These are phyloP conservation scores for Pseudocercospora pini-densiflorae DNA, from an alignment of 2,329 filamentous ascomycete species.

Conservation along the genomic window DNA sequence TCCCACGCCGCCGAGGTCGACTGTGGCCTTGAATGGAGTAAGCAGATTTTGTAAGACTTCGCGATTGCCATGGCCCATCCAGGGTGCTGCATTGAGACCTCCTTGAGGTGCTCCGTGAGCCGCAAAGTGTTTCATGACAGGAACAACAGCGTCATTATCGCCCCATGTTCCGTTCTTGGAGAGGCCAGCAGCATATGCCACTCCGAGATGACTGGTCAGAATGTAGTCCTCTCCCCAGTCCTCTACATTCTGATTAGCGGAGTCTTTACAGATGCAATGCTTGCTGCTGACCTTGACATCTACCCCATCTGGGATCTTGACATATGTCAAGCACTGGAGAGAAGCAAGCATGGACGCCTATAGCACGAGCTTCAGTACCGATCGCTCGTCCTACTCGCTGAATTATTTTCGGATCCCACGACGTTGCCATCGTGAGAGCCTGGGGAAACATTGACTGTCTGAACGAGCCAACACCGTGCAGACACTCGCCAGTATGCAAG, in stretches of 20 bases:
- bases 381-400: conserved; percentile 21
- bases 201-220: conserved; percentile 25
- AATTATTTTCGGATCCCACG: conserved; percentile 22
- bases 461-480: conserved; percentile 28
- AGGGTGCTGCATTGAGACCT: conserved; percentile 23
- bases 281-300: conserved; percentile 21
- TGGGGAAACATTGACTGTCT: conserved; percentile 28
- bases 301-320: conserved; percentile 24
- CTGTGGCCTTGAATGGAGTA: conserved; percentile 23
- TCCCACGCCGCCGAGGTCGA: conserved; percentile 24
- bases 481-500: conserved; percentile 22
- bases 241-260: conserved; percentile 12
- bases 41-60: conserved; percentile 24
- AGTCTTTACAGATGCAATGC: too few species aligned
- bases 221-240: conserved; percentile 28
- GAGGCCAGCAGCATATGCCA: conserved; percentile 23
- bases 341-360: conserved; percentile 26
- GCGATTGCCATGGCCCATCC: conserved; percentile 25
- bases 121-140: conserved; percentile 29
- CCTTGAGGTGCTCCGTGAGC: conserved; percentile 24
- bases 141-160: conserved; percentile 22
- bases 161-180: conserved; percentile 23
- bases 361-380: conserved; percentile 22
- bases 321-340: conserved; percentile 25
- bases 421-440: conserved; percentile 18